phyloP scores from a whole-genome alignment of 2,329 filamentous ascomycete species.

The Cladosporium sp. region DNA sequence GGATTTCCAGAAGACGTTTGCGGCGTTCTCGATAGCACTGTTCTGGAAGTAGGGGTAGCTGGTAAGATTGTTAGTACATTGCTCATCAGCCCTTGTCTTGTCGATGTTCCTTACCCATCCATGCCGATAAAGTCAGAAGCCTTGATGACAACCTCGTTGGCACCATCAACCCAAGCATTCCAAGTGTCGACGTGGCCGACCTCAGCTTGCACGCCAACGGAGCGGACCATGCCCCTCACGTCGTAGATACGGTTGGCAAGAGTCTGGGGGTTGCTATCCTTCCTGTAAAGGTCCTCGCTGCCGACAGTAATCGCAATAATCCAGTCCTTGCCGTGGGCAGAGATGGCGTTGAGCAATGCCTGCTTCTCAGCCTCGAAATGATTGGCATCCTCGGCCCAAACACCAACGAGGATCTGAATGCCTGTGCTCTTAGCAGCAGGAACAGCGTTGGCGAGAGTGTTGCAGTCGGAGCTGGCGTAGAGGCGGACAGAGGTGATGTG shows the following conservation, averaged over 20 bases:
- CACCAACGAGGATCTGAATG: slow-evolving; percentile 62
- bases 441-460: slow-evolving; percentile 50
- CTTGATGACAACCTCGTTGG: slow-evolving; percentile 61
- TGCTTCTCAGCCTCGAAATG: slow-evolving; percentile 62
- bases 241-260: slow-evolving; percentile 52
- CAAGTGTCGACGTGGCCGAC: slow-evolving; percentile 67
- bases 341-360: slow-evolving; percentile 59
- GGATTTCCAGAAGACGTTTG: slow-evolving; percentile 53
- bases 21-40: slow-evolving; percentile 57
- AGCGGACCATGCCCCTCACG: slow-evolving; percentile 54
- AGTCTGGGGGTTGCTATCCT: slow-evolving; percentile 42
- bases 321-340: slow-evolving; percentile 57
- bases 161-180: slow-evolving; percentile 51
- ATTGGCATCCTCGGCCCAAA: slow-evolving; percentile 55
- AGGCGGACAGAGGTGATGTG: slow-evolving; percentile 61
- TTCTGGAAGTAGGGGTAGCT: slow-evolving; percentile 65
- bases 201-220: slow-evolving; percentile 48
- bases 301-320: slow-evolving; percentile 66
- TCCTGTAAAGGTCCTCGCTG: slow-evolving; percentile 67
- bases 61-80: neutral
- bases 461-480: slow-evolving; percentile 63
- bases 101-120: slow-evolving; percentile 47
- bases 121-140: slow-evolving; percentile 66
- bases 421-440: slow-evolving; percentile 62
- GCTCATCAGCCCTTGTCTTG: neutral